phyloP scores from a whole-genome alignment of 2,329 filamentous ascomycete species.

The Fusarium coffeatum region DNA sequence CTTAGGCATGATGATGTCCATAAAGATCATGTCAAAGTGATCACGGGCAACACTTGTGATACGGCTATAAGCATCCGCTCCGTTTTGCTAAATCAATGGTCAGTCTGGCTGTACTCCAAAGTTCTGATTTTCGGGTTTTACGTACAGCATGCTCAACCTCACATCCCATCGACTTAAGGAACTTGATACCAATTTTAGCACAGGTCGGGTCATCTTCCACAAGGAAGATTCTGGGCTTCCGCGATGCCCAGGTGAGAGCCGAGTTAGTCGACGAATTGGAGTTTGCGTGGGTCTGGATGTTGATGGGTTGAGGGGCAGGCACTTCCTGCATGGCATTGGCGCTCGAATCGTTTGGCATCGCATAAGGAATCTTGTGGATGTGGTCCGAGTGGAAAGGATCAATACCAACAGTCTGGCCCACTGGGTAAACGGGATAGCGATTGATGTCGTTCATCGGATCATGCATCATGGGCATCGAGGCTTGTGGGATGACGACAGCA shows the following conservation, averaged over 20 bases:
- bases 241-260: constrained; percentile 63
- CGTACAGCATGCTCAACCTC: constrained; percentile 75
- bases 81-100: constrained; percentile 66
- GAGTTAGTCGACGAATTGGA: constrained; percentile 52
- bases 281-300: constrained; percentile 38
- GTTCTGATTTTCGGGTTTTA: constrained; percentile 29
- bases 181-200: constrained; percentile 75
- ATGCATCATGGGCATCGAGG: constrained; percentile 61
- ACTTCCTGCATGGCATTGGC: constrained; percentile 52
- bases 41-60: constrained; percentile 65
- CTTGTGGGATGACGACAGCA: constrained; percentile 56
- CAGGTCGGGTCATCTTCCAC: constrained; percentile 85
- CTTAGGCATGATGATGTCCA: constrained; percentile 98
- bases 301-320: constrained; percentile 54
- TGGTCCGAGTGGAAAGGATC: constrained; percentile 95
- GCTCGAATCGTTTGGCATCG: constrained; percentile 70
- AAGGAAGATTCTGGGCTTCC: constrained; percentile 83
- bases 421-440: constrained; percentile 84
- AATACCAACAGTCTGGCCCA: constrained; percentile 90
- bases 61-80: constrained; percentile 90
- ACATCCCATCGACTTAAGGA: constrained; percentile 73
- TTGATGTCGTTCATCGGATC: constrained; percentile 67
- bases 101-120: constrained; percentile 8
- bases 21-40: constrained; percentile 77
- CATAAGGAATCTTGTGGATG: constrained; percentile 92